Evolutionary conservation across 257 asterid species (phyloP), one percentile per base, ranked within the genome.

Genomic region (Voacanga thouarsii): DNA sequence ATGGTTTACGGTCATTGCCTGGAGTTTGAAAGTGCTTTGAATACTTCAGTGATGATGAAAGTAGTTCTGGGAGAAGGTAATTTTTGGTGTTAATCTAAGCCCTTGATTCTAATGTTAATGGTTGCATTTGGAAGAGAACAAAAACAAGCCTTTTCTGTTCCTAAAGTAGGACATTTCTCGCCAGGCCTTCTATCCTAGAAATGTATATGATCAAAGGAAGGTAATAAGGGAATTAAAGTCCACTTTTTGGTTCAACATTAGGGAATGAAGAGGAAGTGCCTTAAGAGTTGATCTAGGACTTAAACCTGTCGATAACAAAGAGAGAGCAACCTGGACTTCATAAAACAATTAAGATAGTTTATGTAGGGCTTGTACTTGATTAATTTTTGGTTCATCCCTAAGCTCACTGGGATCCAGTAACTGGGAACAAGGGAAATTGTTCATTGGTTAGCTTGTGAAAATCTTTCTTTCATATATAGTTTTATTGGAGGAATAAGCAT

Each of bases 371-470:
- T 28, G 55, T 71, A 78, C 77, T 73, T 57, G 73, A 37, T 23
- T 28, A 71, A 24, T 16, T 56, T 39, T 65, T 41, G 59, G 57
- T 53, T 24, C 67, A 23, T 33, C 63, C 57, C 55, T 33, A 49
- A 64, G 39, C 68, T 47, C 79, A 21, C 41, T 68, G 30, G n/a
- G 6, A 21, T 16, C 8, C 0, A 11, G 39, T 1, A 60, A 14
- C 64, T 78, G 72, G 65, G 75, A 71, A 71, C 64, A 70, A 59
- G 65, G 41, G 49, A 51, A 57, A 37, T 45, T 49, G 71, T 69
- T 12, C 72, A 72, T 77, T 14, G 11, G 69, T 16, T 14, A 47
- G n/a, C 45, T 41, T 0, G 33, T 4, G 11, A 60, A n/a, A 78
- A 45, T 33, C 59, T 2, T 37, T 21, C 65, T 56, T 43, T 50